Percentiles rank a stretch among this genome's conserved stretches.
Evolutionary conservation across 2,329 filamentous ascomycete genomes (phyloP).

Genomic region (Colletotrichum gigasporum): DNA sequence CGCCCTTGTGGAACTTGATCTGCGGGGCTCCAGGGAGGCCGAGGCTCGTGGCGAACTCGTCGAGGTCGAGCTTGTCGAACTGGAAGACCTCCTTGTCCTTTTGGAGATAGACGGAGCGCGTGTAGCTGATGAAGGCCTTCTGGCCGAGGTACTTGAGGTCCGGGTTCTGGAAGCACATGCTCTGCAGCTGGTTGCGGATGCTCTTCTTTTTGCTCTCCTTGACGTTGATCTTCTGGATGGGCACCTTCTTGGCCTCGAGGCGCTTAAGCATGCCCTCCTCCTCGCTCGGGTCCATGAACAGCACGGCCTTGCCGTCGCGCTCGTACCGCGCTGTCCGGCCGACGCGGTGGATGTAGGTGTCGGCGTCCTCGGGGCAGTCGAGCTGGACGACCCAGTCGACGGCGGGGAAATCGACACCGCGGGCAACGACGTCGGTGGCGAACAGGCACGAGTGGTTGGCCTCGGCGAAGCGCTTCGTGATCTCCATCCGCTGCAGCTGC

Average conservation of each 20-base stretch:
- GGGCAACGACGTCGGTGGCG: constrained; percentile 92
- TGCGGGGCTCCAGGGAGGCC: constrained; percentile 91
- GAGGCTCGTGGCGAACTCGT: constrained; percentile 85
- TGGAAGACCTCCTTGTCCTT: constrained; percentile 94
- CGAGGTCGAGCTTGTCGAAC: constrained; percentile 82
- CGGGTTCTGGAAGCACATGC: constrained; percentile 94
- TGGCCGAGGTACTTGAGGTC: constrained; percentile 95
- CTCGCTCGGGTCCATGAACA: constrained; percentile 93
- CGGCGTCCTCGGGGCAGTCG: constrained; percentile 96
- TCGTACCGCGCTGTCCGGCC: constrained; percentile 95
- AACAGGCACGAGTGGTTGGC: constrained; percentile 90
- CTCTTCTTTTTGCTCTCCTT: constrained; percentile 89
- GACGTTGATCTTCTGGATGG: constrained; percentile 86
- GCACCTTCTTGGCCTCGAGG: constrained; percentile 88
- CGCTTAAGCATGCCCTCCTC: constrained; percentile 90
- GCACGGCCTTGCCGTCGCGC: constrained; percentile 83
- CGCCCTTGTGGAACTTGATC: constrained; percentile 92
- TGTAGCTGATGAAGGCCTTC: constrained; percentile 94
- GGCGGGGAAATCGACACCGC: constrained; percentile 93
- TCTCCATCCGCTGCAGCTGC: constrained; percentile 86
- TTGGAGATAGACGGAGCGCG: constrained; percentile 85
- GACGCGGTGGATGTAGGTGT: constrained; percentile 97
- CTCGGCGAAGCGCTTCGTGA: constrained; percentile 83
- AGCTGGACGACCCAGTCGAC: constrained; percentile 99
- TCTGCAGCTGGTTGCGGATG: constrained; percentile 86